Evolutionary conservation across 2,329 filamentous ascomycete genomes (phyloP), one percentile per base, ranked within the genome.

Genomic region (Penicillium freii): DNA sequence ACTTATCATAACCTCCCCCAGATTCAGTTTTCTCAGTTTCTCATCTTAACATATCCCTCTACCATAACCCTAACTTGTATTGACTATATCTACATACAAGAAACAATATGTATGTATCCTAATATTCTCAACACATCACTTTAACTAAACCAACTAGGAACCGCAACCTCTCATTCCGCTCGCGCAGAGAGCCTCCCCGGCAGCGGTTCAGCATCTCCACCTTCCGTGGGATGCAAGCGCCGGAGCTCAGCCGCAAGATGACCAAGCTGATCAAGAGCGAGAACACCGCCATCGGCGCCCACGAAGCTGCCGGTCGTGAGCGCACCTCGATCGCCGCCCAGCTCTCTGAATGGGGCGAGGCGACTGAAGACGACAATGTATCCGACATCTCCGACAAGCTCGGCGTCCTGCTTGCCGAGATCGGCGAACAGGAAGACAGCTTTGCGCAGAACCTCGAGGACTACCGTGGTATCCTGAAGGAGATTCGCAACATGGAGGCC

Each of bases 321-420:
- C 90, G 92, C 56, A 78, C 91, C 59, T 85, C 86, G 49, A 92
- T 97, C 69, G 94, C 92, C 17, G 86, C 87, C 11, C 93, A 97
- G 79, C 85, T 99, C 44, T 96, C 91, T 8, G 92, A 97, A 66
- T 99, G 94, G 94, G 94, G 94, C 57, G 92, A 97, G 78, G 85
- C 90, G 59, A 97, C 92, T 2, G 84, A 86, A 52, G 94, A 99
- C 70, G 91, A 96, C 60, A 86, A 87, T 51, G 82, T 97, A 69
- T 91, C 86, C 51, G 94, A 97, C 72, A 84, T 99, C 66, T 92
- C 90, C 58, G 94, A 97, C 82, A 99, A 99, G 82, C 82, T 99
- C 51, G 94, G 92, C 51, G 93, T 97, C 39, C 80, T 99, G 67
- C 81, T 99, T 59, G 89, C 90, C 23, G 94, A 97, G 80, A 86